phyloP scores from a whole-genome alignment of 1,139 yeast species.

The Entelexis sorbosivorans region DNA sequence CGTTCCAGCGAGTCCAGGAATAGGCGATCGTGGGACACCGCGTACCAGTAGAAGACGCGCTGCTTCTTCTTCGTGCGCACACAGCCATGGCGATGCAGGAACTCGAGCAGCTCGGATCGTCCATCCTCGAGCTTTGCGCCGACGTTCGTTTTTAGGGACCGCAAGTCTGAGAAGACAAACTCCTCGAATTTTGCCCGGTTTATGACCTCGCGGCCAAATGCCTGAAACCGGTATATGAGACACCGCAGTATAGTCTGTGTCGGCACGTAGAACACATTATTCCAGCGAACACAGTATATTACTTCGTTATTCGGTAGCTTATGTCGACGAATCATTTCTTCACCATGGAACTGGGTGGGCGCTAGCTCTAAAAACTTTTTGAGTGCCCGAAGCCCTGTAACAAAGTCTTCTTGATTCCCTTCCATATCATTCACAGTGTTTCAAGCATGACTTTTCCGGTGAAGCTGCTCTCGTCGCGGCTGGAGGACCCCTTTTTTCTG shows the following conservation, averaged over 20 bases:
- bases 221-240: conserved; percentile 76
- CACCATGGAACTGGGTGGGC: conserved; percentile 84
- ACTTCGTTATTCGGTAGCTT: conserved; percentile 79
- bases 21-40: conserved; percentile 84
- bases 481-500: neutral
- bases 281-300: conserved; percentile 89
- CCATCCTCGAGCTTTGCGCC: conserved; percentile 88
- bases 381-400: conserved; percentile 27
- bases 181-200: conserved; percentile 94
- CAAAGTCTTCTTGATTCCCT: conserved; percentile 4
- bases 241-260: conserved; percentile 95
- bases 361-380: conserved; percentile 84
- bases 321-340: conserved; percentile 77
- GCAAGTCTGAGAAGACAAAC: conserved; percentile 82
- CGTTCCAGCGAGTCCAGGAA: conserved; percentile 91
- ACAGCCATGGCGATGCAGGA: conserved; percentile 75
- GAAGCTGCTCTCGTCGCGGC: neutral
- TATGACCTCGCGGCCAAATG: conserved; percentile 72
- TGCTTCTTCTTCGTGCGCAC: conserved; percentile 92
- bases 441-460: neutral
- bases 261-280: conserved; percentile 76
- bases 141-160: conserved; percentile 75
- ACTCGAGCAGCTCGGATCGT: conserved; percentile 72
- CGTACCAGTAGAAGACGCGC: conserved; percentile 93
- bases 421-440: conserved; percentile 1